Evolutionary conservation across 1,284 basidiomycete species (phyloP), one percentile per base, ranked within the genome.

Genomic region (Coniferiporia weirii): DNA sequence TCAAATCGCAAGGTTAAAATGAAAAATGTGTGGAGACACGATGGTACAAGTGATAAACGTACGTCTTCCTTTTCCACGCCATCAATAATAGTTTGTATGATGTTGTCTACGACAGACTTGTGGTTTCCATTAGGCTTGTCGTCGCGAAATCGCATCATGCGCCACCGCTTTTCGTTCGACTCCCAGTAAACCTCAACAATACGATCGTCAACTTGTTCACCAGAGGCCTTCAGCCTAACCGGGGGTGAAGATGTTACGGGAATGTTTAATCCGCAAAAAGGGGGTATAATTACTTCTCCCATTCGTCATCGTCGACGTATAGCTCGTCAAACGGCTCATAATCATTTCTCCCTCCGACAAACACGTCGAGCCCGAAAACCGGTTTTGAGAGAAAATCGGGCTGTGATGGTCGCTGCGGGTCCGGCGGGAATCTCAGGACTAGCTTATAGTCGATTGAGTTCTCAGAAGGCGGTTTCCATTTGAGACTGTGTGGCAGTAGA

Each of bases 391-490:
- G 77, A 62, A 87, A 89, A 68, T 99, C 94, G 0, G 93, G 90
- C 66, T 85, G 73, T 6, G 72, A 66, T 0, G 81, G 78, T 60
- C 85, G 72, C 34, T 75, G 73, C 7, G 69, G 71, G 32, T 73
- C 71, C 2, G 93, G 85, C 1, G 96, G 95, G 71, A 99, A 99
- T 40, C 93, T 85, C 17, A 99, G 79, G 55, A 95, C 81, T 12
- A 99, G 85, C 70, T 93, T 93, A 78, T 99, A 99, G 73, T 99
- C 97, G 68, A 99, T 91, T 3, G 94, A 95, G 72, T 99, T 99
- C 69, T 99, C 97, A 2, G 89, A 91, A 2, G 97, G 95, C 1
- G 96, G 95, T 73, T 99, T 99, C 97, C 97, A 99, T 72, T 99
- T 99, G 66, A 98, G 73, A 64, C 94, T 97, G 69, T 45, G 15